phyloP scores from a whole-genome alignment of 202 grass and related monocot genomes.

The Setaria viridis region DNA sequence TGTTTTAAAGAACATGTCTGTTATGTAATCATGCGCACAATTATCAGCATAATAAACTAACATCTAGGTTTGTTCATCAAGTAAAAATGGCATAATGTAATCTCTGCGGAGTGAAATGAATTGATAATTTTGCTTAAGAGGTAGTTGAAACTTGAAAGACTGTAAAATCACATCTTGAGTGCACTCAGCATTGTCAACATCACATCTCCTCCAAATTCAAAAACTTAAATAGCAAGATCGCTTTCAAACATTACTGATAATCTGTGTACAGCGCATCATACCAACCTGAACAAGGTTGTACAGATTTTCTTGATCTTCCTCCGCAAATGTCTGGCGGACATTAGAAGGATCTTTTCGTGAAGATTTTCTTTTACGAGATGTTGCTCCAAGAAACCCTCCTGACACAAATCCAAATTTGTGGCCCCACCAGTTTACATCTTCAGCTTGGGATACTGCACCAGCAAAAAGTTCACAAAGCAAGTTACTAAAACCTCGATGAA shows the following conservation, averaged over 20 bases:
- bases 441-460: conserved; percentile 68
- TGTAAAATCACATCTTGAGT: not conserved
- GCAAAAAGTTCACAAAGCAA: conserved; percentile 8
- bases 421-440: conserved; percentile 92
- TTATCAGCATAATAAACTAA: not conserved
- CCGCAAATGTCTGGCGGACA: conserved; percentile 73
- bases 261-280: not conserved
- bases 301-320: conserved; percentile 98
- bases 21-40: conserved; percentile 1
- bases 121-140: not conserved
- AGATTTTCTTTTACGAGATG: conserved; percentile 62
- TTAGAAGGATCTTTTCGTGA: conserved; percentile 49
- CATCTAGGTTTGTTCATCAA: not conserved
- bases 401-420: conserved; percentile 80
- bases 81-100: conserved; percentile 14
- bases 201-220: too few relatives aligned
- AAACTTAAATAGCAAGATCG: not conserved
- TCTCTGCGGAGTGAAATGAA: conserved; percentile 16
- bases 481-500: conserved; percentile 29
- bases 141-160: not conserved
- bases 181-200: not conserved
- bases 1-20: not conserved
- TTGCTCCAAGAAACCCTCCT: conserved; percentile 87
- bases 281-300: conserved; percentile 98
- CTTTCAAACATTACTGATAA: not conserved